Percentiles rank a stretch among this genome's conserved stretches.
These are phyloP conservation scores for Plectosphaerella plurivora DNA, from an alignment of 2,329 filamentous ascomycete genomes.

Conservation along the genomic window DNA sequence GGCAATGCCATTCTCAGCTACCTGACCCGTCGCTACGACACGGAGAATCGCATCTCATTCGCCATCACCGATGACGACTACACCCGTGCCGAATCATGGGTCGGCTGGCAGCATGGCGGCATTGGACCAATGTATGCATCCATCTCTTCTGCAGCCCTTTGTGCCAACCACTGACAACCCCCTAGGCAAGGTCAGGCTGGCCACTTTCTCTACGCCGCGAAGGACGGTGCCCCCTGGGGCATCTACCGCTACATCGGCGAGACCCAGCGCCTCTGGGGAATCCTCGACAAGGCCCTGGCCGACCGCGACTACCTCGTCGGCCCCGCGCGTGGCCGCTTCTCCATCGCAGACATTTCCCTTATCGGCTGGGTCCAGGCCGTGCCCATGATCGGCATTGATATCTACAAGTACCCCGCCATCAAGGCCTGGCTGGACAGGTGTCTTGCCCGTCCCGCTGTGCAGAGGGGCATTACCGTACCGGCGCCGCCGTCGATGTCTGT, in stretches of 20 bases:
- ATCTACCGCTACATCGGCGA: constrained; percentile 74
- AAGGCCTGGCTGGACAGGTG: constrained; percentile 64
- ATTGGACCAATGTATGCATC: constrained; percentile 54
- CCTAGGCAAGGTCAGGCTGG: constrained; percentile 69
- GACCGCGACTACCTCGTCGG: constrained; percentile 51
- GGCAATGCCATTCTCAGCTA: constrained; percentile 71
- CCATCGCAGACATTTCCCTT: constrained; percentile 68
- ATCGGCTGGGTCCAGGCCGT: constrained; percentile 61
- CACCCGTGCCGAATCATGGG: constrained; percentile 41
- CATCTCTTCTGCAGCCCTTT: background rate
- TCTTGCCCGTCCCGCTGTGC: constrained; percentile 51
- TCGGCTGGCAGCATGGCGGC: constrained; percentile 70
- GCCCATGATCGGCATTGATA: constrained; percentile 57
- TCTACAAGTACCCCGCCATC: constrained; percentile 61
- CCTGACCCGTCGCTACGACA: constrained; percentile 68
- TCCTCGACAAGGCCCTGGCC: constrained; percentile 63
- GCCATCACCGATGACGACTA: constrained; percentile 31
- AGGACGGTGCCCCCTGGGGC: constrained; percentile 66
- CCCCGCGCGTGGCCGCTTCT: constrained; percentile 48
- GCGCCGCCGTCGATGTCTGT: constrained; percentile 34
- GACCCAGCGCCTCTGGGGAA: constrained; percentile 66
- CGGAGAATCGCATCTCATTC: constrained; percentile 39
- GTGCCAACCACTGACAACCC: background rate
- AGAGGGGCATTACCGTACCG: constrained; percentile 62
- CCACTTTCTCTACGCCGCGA: constrained; percentile 66